Percentiles rank a stretch among this genome's conserved stretches.
Evolutionary conservation across 768 basidiomycete species (phyloP).

Genomic region (Termitomyces sp.): DNA sequence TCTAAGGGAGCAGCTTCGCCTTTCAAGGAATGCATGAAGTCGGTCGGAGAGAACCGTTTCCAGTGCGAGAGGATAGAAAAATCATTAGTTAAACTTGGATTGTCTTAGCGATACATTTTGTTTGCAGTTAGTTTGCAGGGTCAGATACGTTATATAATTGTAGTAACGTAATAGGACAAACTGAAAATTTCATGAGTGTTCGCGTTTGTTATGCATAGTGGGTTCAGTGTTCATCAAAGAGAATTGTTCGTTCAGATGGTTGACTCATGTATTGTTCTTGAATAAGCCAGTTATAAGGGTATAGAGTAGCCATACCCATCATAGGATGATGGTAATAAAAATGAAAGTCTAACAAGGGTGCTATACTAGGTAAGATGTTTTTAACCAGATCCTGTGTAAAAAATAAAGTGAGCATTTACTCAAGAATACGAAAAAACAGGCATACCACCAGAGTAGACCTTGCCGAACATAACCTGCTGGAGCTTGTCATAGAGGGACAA

Average conservation of each 20-base stretch:
- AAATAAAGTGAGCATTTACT: conserved; percentile 2
- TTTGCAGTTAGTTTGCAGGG: too few species aligned
- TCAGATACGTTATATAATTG: too few species aligned
- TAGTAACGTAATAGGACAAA: too few species aligned
- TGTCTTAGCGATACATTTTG: too few species aligned
- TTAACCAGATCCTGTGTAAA: conserved; percentile 45
- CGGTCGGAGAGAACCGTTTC: too few species aligned
- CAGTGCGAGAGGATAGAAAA: too few species aligned
- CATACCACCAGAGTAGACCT: conserved; percentile 96
- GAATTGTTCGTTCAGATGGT: background rate
- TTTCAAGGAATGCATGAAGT: too few species aligned
- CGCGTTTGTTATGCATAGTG: too few species aligned
- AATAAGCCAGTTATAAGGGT: conserved; percentile 33
- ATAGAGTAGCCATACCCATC: conserved; percentile 40
- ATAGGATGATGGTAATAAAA: conserved; percentile 24
- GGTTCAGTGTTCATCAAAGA: too few species aligned
- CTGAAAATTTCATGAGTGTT: too few species aligned
- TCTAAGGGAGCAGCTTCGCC: too few species aligned
- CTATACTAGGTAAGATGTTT: conserved; percentile 20
- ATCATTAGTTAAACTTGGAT: too few species aligned
- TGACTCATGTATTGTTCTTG: conserved; percentile 20
- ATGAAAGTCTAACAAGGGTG: conserved; percentile 34
- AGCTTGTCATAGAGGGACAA: conserved; percentile 99
- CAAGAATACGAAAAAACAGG: conserved; percentile 1
- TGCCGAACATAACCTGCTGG: conserved; percentile 94